Percentiles rank a stretch among this genome's conserved stretches.
These are phyloP conservation scores for Claviceps lovelessii DNA, from an alignment of 2,329 filamentous ascomycete genomes.

Conservation along the genomic window DNA sequence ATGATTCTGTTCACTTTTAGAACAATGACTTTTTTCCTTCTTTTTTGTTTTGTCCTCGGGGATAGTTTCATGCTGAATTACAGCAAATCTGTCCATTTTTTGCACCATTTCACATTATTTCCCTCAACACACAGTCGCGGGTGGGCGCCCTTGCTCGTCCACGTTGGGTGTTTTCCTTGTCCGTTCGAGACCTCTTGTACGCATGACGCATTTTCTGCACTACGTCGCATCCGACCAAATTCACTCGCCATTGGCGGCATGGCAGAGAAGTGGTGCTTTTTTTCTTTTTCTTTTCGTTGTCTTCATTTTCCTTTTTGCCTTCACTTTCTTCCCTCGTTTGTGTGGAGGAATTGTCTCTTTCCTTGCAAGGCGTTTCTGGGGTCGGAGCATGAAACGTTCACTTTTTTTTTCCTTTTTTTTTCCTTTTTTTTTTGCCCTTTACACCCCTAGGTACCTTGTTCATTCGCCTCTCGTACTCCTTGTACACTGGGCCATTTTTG, in stretches of 20 bases:
- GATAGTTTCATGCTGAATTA: too few relatives aligned
- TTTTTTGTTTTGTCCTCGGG: too few relatives aligned
- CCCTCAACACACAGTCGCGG: too few relatives aligned
- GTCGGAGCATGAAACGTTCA: constrained; percentile 9
- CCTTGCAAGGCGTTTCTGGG: constrained; percentile 22
- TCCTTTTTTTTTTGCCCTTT: constrained; percentile 3
- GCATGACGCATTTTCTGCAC: neutral
- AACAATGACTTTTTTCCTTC: neutral
- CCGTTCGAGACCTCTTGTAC: too few relatives aligned
- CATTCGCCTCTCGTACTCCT: constrained; percentile 10
- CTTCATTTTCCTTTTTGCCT: neutral
- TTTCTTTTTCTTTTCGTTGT: neutral
- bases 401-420: constrained; percentile 8
- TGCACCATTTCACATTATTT: too few relatives aligned
- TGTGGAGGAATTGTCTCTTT: constrained; percentile 9
- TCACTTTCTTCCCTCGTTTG: neutral
- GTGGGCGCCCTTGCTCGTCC: too few relatives aligned
- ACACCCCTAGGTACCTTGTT: constrained; percentile 1
- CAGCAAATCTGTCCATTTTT: too few relatives aligned
- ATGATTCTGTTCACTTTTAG: neutral
- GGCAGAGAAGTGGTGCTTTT: too few relatives aligned
- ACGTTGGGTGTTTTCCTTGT: too few relatives aligned
- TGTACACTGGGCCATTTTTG: constrained; percentile 1
- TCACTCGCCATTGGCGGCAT: too few relatives aligned
- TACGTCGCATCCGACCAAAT: neutral